Base-by-base conservation (phyloP, 306 rosid genomes). In the Citrullus amarus region DNA sequence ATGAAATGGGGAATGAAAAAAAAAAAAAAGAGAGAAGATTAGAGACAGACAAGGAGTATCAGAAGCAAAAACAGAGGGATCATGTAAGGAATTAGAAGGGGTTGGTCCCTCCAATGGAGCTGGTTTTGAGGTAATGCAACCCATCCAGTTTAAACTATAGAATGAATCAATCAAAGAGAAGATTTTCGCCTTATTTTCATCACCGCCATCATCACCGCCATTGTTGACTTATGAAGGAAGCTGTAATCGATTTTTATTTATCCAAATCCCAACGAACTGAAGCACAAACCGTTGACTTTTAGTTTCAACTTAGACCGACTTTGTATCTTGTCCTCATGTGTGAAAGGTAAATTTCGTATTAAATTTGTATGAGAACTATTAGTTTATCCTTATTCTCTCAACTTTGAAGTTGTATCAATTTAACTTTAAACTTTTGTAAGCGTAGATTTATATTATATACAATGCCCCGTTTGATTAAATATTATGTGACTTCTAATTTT, bases 21-120 rank as follows among this genome's bases (percentile, higher is more conserved):
- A 0, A 25, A 25, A 25, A 25, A 25, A 0, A 53, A 0, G 20
- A 53, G 57, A 53, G 57, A 11, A 36, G 22, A 22, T 17, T 8
- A 53, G 17, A 39, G 58, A 28, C 82, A 56, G 20, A 79, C 78
- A 79, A 14, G 83, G 83, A 9, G 79, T 80, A 30, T 73, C 30
- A 44, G 79, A 80, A 74, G 83, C 83, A 36, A 80, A 75, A 80
- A 55, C 57, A 62, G 74, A 38, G 43, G 14, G 71, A 12, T 74
- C 73, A 28, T 80, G 55, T 28, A 38, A 80, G 32, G 57, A 16
- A 4, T 48, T 48, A 53, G 30, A 46, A 3, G 72, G 20, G 22
- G 44, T n/a, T 56, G 44, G 44, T 57, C 13, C 54, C 54, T 41
- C 72, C 72, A 6, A 6, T 65, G 17, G 41, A 41, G 30, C 74